These are phyloP conservation scores for Nakazawaea molendinolei DNA, from an alignment of 805 yeast genomes.

Conservation along the genomic window DNA sequence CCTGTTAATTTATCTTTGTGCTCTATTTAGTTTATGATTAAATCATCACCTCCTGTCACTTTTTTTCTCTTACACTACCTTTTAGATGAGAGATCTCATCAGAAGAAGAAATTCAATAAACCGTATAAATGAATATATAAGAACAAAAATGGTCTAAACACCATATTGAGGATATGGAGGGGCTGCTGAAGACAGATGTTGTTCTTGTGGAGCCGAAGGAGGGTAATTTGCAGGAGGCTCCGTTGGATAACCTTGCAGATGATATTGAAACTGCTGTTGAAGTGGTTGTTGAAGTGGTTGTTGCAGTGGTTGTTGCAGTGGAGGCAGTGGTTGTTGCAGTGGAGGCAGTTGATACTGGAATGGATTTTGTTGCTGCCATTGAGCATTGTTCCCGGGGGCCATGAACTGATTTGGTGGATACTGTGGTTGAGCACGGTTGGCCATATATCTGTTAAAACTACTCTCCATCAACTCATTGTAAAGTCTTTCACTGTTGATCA, in stretches of 20 bases:
- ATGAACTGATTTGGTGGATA: constrained; percentile 29
- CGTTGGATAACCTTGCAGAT: background rate
- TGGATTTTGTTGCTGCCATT: constrained; percentile 31
- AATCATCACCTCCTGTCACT: too few species aligned
- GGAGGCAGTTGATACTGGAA: constrained; percentile 1
- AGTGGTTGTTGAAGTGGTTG: background rate
- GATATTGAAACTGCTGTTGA: constrained; percentile 4
- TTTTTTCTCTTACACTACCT: too few species aligned
- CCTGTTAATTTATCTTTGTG: background rate
- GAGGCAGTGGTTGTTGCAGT: too few species aligned
- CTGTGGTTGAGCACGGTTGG: constrained; percentile 11
- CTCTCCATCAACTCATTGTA: constrained; percentile 68
- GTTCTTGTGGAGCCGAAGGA: background rate
- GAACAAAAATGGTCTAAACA: too few species aligned
- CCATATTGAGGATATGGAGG: constrained; percentile 11
- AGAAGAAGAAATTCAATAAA: too few species aligned
- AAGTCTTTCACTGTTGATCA: constrained; percentile 58
- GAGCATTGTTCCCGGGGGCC: constrained; percentile 29
- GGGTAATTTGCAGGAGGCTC: background rate
- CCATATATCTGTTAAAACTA: constrained; percentile 20
- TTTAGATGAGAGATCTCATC: too few species aligned
- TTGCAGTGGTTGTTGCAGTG: constrained; percentile 1
- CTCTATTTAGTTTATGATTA: too few species aligned
- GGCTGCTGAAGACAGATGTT: background rate
- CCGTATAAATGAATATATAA: too few species aligned